Evolutionary conservation across 225 moss, liverwort and hornwort genomes (phyloP).

Genomic region (Bryum argenteum): DNA sequence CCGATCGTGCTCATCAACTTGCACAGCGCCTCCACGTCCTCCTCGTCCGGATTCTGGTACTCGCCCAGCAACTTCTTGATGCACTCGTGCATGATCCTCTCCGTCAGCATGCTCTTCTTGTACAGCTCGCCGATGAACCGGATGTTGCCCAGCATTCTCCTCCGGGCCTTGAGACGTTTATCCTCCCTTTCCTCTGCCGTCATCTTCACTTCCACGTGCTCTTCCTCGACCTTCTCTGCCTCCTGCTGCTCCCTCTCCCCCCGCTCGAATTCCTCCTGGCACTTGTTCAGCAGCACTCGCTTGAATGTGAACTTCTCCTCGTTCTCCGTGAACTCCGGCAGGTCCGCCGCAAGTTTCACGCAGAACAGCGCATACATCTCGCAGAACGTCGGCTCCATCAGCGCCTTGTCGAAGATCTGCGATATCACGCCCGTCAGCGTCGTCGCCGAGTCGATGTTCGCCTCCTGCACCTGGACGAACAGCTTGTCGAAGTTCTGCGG

Average conservation of each 20-base stretch:
- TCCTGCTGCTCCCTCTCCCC: constrained; percentile 91
- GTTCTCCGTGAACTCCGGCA: no score
- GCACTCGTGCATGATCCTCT: constrained; percentile 98
- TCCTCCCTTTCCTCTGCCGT: constrained; percentile 80
- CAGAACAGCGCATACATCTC: no score
- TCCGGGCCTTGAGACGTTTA: constrained; percentile 73
- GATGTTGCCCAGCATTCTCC: constrained; percentile 95
- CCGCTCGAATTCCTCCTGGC: no score
- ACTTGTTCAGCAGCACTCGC: no score
- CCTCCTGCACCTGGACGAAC: no score
- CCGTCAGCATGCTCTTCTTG: constrained; percentile 95
- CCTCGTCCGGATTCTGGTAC: constrained; percentile 89
- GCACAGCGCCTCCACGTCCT: constrained; percentile 97
- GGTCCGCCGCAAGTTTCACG: no score
- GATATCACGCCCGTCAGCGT: no score
- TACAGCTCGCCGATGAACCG: constrained; percentile 97
- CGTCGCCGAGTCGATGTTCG: no score
- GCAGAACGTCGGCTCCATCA: no score
- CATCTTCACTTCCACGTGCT: constrained; percentile 88
- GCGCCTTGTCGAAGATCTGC: no score
- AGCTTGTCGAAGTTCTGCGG: no score
- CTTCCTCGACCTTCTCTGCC: constrained; percentile 91
- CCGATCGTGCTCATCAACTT: constrained; percentile 99
- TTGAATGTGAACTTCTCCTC: no score
- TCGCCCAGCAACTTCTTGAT: constrained; percentile 94